Conservation (phyloP, 768 basidiomycete species). For the Xerocomellus intermedius region DNA sequence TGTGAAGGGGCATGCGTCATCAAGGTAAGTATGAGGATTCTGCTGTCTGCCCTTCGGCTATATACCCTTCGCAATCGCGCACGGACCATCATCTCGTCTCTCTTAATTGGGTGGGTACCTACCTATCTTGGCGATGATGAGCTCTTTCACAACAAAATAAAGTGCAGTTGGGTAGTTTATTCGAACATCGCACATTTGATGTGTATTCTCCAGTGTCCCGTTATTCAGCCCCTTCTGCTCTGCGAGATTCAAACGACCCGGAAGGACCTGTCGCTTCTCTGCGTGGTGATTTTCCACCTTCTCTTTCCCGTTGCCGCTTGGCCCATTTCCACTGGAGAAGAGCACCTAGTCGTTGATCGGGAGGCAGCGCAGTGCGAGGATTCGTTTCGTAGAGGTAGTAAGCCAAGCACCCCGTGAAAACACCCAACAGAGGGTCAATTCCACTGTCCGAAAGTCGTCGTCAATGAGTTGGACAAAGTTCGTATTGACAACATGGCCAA, state of each 20-base stretch:
- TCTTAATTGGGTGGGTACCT: not conserved
- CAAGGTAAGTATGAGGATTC: conserved; percentile 56
- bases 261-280: not conserved
- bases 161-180: too few relatives aligned
- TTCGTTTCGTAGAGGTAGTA: conserved; percentile 80
- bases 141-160: too few relatives aligned
- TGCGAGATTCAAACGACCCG: not conserved
- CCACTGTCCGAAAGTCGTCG: conserved; percentile 40
- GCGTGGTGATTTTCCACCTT: not conserved
- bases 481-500: conserved; percentile 11
- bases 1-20: conserved; percentile 54
- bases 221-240: not conserved
- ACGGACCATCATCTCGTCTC: conserved; percentile 23
- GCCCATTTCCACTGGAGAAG: conserved; percentile 70
- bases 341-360: conserved; percentile 51
- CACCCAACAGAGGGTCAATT: conserved; percentile 69
- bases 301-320: conserved; percentile 33
- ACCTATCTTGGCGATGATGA: not conserved
- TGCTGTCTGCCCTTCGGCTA: not conserved
- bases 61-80: conserved; percentile 14
- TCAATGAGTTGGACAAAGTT: conserved; percentile 1
- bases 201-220: too few relatives aligned
- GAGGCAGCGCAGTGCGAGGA: conserved; percentile 64
- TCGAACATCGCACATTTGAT: too few relatives aligned
- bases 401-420: conserved; percentile 76